phyloP scores from a whole-genome alignment of 306 rosid species.

The Vicia villosa region DNA sequence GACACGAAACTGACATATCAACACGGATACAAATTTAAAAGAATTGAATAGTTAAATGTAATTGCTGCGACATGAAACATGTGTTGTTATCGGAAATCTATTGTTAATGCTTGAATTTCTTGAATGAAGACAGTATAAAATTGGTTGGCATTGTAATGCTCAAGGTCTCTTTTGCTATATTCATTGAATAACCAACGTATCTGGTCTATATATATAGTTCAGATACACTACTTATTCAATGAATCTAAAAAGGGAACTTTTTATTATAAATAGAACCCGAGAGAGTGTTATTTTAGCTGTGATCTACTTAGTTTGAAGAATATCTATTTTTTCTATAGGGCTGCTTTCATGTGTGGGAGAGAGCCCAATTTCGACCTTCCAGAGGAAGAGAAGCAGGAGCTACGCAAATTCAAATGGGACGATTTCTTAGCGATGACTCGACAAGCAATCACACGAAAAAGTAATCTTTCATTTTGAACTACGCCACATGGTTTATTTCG shows the following conservation, averaged over 20 bases:
- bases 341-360: conserved; percentile 96
- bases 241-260: too few species aligned
- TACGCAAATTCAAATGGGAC: conserved; percentile 76
- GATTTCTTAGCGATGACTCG: conserved; percentile 86
- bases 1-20: too few species aligned
- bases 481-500: not conserved
- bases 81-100: too few species aligned
- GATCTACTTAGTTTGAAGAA: not conserved
- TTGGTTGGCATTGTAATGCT: too few species aligned
- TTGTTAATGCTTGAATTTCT: not conserved
- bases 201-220: too few species aligned
- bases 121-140: conserved; percentile 9
- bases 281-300: not conserved
- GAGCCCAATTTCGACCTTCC: conserved; percentile 91
- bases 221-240: too few species aligned
- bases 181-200: too few species aligned
- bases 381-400: conserved; percentile 72
- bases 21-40: too few species aligned
- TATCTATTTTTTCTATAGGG: conserved; percentile 48
- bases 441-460: conserved; percentile 75
- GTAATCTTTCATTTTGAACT: conserved; percentile 44
- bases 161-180: too few species aligned
- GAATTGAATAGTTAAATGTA: too few species aligned
- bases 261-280: too few species aligned
- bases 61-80: too few species aligned